Evolutionary conservation across 352 stramenopile species (phyloP).

Genomic region (Pythium utonaiense): DNA sequence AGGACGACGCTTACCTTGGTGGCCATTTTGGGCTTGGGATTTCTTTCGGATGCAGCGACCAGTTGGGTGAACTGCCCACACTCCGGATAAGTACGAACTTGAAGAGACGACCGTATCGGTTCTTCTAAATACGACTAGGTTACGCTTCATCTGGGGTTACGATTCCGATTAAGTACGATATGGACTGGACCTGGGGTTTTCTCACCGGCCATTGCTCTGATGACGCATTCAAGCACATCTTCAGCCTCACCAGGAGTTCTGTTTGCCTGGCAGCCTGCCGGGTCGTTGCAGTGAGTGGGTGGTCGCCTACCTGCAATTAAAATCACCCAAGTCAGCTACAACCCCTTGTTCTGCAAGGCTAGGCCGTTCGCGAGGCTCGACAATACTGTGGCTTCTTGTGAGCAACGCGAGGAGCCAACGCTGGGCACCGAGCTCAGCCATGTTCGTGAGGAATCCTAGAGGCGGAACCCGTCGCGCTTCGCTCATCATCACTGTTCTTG

Average conservation of each 20-base stretch:
- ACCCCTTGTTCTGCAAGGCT: too few relatives aligned
- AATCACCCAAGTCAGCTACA: too few relatives aligned
- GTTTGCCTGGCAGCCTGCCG: not conserved
- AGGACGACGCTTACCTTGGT: not conserved
- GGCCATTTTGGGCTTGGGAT: not conserved
- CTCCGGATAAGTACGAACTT: not conserved
- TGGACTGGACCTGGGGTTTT: not conserved
- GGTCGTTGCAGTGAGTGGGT: not conserved
- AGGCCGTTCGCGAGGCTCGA: too few relatives aligned
- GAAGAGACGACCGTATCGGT: not conserved
- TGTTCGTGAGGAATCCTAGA: constrained; percentile 5
- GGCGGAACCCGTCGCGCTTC: not conserved
- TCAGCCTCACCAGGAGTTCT: not conserved
- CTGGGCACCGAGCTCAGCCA: not conserved
- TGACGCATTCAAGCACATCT: constrained; percentile 2
- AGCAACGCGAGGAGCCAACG: not conserved
- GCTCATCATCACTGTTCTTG: not conserved
- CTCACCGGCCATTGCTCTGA: not conserved
- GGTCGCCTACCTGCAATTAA: too few relatives aligned
- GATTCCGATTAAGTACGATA: not conserved
- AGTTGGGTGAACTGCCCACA: not conserved
- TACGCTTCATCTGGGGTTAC: not conserved
- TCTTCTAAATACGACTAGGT: not conserved
- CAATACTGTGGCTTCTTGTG: too few relatives aligned
- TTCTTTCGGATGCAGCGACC: constrained; percentile 1